These are phyloP conservation scores for Cryptococcus sp. DNA, from an alignment of 1,284 basidiomycete species.

Conservation along the genomic window DNA sequence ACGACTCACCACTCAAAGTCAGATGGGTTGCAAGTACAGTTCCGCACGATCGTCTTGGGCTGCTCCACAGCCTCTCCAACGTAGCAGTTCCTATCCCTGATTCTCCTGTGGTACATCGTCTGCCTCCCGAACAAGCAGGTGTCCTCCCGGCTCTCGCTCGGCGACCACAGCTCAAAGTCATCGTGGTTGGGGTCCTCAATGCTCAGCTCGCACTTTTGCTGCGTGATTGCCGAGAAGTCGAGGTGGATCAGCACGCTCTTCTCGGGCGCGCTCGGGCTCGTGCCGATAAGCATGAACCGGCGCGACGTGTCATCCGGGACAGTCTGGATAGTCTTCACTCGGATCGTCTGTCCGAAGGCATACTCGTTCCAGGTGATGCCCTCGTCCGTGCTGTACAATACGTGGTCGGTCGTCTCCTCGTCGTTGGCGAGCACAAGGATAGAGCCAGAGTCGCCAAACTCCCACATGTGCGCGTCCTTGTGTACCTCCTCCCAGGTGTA, in stretches of 20 bases:
- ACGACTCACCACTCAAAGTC: slow-evolving; percentile 86
- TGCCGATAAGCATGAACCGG: slow-evolving; percentile 82
- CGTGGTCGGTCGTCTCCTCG: slow-evolving; percentile 83
- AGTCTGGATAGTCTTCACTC: slow-evolving; percentile 76
- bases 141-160: slow-evolving; percentile 73
- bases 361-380: slow-evolving; percentile 85
- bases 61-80: slow-evolving; percentile 66
- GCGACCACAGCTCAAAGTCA: slow-evolving; percentile 94
- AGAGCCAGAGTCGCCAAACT: slow-evolving; percentile 95
- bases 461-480: slow-evolving; percentile 97
- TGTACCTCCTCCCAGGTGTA: slow-evolving; percentile 98
- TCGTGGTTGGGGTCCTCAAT: slow-evolving; percentile 70
- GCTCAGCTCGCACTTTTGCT: slow-evolving; percentile 65
- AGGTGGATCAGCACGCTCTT: slow-evolving; percentile 73
- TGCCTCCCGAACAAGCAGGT: slow-evolving; percentile 79
- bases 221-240: slow-evolving; percentile 79
- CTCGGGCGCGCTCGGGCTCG: slow-evolving; percentile 55
- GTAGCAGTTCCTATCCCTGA: slow-evolving; percentile 73
- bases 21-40: slow-evolving; percentile 65
- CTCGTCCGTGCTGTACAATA: slow-evolving; percentile 85
- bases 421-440: slow-evolving; percentile 92
- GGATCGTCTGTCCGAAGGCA: slow-evolving; percentile 73
- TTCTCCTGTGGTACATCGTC: slow-evolving; percentile 82
- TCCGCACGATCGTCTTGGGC: slow-evolving; percentile 58
- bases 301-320: slow-evolving; percentile 88